phyloP scores from a whole-genome alignment of 177 flowering plant genomes.

The Tripterygium wilfordii region DNA sequence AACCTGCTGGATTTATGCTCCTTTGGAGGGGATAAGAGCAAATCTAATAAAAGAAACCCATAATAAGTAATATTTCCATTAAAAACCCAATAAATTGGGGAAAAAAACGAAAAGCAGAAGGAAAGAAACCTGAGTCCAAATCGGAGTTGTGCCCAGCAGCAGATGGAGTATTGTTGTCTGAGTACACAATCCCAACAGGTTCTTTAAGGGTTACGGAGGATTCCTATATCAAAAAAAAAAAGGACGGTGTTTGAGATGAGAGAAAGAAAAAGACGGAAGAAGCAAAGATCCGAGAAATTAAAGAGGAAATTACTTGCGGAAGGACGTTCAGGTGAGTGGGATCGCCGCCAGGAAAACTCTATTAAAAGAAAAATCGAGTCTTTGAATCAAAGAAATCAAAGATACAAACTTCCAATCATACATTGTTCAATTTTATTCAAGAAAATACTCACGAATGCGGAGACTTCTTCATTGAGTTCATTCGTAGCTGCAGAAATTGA shows the following conservation, averaged over 20 bases:
- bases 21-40: constrained; percentile 14
- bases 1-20: constrained; percentile 51
- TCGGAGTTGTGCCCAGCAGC: neutral
- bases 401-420: too few relatives aligned
- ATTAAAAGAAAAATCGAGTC: too few relatives aligned
- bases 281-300: too few relatives aligned
- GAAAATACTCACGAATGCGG: constrained; percentile 48
- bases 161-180: constrained; percentile 18
- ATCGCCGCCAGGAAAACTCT: too few relatives aligned
- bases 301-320: constrained; percentile 42
- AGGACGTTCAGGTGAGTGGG: constrained; percentile 34
- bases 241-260: constrained; percentile 5
- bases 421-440: too few relatives aligned
- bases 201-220: constrained; percentile 33
- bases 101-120: neutral
- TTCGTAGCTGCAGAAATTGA: constrained; percentile 33
- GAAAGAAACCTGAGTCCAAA: too few relatives aligned
- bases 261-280: neutral
- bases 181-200: constrained; percentile 47
- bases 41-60: constrained; percentile 3
- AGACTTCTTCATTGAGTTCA: constrained; percentile 49
- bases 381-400: too few relatives aligned
- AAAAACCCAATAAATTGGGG: neutral
- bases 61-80: neutral
- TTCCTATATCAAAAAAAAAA: constrained; percentile 29